Conservation (phyloP, 176 grass and related monocot genomes). For the Rhipidocladum racemiflorum region DNA sequence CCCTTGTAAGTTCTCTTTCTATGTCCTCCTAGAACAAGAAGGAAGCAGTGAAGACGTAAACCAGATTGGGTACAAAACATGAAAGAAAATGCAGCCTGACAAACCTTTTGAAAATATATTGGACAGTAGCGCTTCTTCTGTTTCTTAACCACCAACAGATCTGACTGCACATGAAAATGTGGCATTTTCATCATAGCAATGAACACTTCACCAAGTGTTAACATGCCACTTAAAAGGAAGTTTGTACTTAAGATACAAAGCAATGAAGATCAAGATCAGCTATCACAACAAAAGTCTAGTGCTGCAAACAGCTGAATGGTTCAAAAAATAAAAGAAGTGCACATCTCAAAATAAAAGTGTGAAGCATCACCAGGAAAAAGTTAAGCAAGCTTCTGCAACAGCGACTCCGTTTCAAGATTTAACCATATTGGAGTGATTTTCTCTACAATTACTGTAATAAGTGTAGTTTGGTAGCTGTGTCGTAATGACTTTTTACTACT, state of each 20-base stretch:
- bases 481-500: not conserved
- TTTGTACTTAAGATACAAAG: not conserved
- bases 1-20: slow-evolving; percentile 79
- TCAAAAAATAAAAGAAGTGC: not conserved
- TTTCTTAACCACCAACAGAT: slow-evolving; percentile 88
- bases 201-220: not conserved
- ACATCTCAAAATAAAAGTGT: not conserved
- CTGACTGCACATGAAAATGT: slow-evolving; percentile 64
- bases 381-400: not conserved
- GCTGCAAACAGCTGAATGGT: not conserved
- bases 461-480: not conserved
- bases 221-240: not conserved
- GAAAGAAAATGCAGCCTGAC: slow-evolving; percentile 11
- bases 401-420: not conserved
- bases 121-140: slow-evolving; percentile 90
- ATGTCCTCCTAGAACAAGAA: slow-evolving; percentile 72
- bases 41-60: slow-evolving; percentile 16
- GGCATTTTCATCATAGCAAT: not conserved
- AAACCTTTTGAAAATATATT: slow-evolving; percentile 96
- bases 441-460: no score
- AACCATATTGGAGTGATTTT: no score
- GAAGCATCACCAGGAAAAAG: not conserved
- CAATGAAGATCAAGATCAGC: slow-evolving; percentile 8
- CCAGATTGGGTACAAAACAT: not conserved
- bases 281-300: not conserved